Conservation (phyloP, 2,329 filamentous ascomycete genomes). For the Eurotiales sp. region DNA sequence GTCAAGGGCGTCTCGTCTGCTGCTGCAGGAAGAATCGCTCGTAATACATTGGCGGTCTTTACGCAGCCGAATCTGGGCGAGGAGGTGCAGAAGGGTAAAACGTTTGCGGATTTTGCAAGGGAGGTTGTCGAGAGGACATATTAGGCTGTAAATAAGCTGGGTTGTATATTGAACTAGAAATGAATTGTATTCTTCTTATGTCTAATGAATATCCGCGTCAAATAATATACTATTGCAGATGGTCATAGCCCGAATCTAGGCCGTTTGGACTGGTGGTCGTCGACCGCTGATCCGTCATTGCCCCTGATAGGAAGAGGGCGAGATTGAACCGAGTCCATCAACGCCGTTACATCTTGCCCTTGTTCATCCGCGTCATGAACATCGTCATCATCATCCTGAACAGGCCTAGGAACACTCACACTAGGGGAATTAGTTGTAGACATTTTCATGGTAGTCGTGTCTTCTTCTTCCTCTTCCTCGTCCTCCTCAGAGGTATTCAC, state of each 20-base stretch:
- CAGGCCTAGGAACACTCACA: not conserved
- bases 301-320: not conserved
- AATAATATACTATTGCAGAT: too few species aligned
- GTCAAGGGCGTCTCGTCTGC: constrained; percentile 70
- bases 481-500: constrained; percentile 9
- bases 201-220: too few species aligned
- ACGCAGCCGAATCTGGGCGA: constrained; percentile 89
- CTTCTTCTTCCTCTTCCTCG: constrained; percentile 1
- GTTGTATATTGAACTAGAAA: not conserved
- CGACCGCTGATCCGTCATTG: not conserved
- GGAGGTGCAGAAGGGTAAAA: constrained; percentile 67
- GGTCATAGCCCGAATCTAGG: constrained; percentile 3
- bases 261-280: constrained; percentile 5
- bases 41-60: constrained; percentile 93
- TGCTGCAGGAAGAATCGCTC: constrained; percentile 54
- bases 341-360: not conserved
- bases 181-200: not conserved
- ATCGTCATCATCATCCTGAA: not conserved
- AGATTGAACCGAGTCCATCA: not conserved
- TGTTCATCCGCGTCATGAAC: not conserved
- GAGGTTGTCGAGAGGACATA: constrained; percentile 74
- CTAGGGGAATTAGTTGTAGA: not conserved
- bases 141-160: constrained; percentile 27
- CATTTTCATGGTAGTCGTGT: not conserved
- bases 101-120: constrained; percentile 70